Conservation (phyloP, 108 stramenopile genomes). For the Skeletonema menzelii region DNA sequence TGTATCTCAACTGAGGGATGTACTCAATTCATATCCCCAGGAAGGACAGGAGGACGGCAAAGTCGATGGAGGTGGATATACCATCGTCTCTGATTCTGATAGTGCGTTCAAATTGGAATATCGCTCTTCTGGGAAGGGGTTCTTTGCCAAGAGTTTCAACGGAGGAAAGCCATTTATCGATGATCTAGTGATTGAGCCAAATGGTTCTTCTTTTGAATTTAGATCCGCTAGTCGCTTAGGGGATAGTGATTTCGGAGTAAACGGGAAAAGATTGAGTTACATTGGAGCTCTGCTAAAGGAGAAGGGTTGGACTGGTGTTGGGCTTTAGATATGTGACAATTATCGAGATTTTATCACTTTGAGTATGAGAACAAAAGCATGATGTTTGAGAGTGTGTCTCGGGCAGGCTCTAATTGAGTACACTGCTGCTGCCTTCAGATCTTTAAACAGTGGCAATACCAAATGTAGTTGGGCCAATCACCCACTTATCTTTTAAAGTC, state of each 20-base stretch:
- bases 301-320: constrained; percentile 54
- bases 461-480: constrained; percentile 41
- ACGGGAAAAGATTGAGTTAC: constrained; percentile 64
- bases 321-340: neutral
- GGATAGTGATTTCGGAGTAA: constrained; percentile 85
- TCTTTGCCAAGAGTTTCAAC: constrained; percentile 85
- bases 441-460: constrained; percentile 41
- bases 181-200: constrained; percentile 67
- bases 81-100: constrained; percentile 55
- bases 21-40: constrained; percentile 64
- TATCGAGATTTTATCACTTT: too few relatives aligned
- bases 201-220: constrained; percentile 57
- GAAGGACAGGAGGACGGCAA: constrained; percentile 61
- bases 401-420: too few relatives aligned
- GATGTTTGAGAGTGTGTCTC: too few relatives aligned
- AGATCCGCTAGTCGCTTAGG: constrained; percentile 73
- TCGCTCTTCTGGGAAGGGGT: constrained; percentile 69
- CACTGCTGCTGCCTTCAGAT: neutral
- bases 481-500: constrained; percentile 15
- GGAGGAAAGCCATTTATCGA: constrained; percentile 88
- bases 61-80: constrained; percentile 76
- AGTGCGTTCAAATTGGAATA: constrained; percentile 67
- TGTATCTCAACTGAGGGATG: constrained; percentile 44
- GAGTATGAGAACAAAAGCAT: too few relatives aligned
- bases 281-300: constrained; percentile 42